These are phyloP conservation scores for Syzygium aromaticum DNA, from an alignment of 345 rosid genomes.

Conservation along the genomic window DNA sequence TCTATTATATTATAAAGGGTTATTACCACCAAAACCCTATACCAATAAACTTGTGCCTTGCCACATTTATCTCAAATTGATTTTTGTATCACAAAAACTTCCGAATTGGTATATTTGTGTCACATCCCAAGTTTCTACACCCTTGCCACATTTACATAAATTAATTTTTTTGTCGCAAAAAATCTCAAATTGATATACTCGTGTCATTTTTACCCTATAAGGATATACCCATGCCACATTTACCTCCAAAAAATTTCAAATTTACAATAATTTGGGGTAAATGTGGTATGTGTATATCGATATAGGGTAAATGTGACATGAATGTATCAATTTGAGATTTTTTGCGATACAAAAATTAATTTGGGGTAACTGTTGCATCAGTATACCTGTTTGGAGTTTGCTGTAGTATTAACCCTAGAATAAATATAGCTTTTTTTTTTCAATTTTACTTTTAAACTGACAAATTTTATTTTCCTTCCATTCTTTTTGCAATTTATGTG, in stretches of 20 bases:
- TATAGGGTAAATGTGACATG: neutral
- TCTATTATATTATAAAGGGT: neutral
- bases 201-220: too few species aligned
- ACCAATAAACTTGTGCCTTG: neutral
- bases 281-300: neutral
- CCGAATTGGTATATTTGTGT: too few species aligned
- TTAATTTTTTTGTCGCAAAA: too few species aligned
- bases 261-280: neutral
- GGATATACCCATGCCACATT: accelerated
- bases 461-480: neutral
- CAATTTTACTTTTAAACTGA: neutral
- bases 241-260: neutral
- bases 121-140: too few species aligned
- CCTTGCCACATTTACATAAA: too few species aligned
- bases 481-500: neutral
- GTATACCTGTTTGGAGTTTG: neutral
- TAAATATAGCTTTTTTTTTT: neutral
- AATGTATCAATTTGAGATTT: neutral
- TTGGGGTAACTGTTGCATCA: neutral
- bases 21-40: neutral
- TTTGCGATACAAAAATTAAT: neutral
- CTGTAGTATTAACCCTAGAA: too few species aligned
- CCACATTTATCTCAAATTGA: too few species aligned
- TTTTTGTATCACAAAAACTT: too few species aligned
- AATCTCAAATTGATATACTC: too few species aligned